A percentile compares a stretch with the other conserved stretches of the same genome.
These are phyloP conservation scores for Fusarium miscanthi DNA, from an alignment of 2,329 filamentous ascomycete genomes.

Conservation along the genomic window DNA sequence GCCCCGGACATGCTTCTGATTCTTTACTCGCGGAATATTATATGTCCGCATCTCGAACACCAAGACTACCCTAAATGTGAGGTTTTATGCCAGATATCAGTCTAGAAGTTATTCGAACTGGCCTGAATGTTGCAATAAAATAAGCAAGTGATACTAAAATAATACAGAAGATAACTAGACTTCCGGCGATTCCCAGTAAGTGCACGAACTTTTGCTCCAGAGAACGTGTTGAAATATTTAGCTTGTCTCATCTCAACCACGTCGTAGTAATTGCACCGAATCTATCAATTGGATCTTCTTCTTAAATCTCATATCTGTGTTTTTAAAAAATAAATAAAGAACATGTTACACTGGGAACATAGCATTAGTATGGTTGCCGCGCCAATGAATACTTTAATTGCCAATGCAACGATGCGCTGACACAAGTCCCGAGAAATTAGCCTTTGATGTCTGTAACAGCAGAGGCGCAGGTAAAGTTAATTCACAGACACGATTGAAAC, in stretches of 20 bases:
- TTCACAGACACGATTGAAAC: neutral
- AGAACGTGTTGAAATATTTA: rapidly evolving
- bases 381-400: rapidly evolving
- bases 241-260: neutral
- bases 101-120: rapidly evolving
- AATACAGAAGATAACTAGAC: neutral
- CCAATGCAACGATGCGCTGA: neutral
- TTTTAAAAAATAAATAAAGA: no score
- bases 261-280: rapidly evolving
- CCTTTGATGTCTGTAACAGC: neutral
- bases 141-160: rapidly evolving
- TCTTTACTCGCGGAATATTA: neutral
- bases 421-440: neutral
- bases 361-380: neutral
- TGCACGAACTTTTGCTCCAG: rapidly evolving
- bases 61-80: neutral
- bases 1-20: no score
- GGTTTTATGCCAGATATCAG: rapidly evolving
- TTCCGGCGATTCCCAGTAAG: rapidly evolving
- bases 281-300: rapidly evolving
- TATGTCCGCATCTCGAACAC: neutral
- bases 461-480: neutral
- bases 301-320: no score
- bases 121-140: rapidly evolving
- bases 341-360: rapidly evolving